Base-by-base conservation (phyloP, 768 basidiomycete genomes). In the Gymnopilus junonius region DNA sequence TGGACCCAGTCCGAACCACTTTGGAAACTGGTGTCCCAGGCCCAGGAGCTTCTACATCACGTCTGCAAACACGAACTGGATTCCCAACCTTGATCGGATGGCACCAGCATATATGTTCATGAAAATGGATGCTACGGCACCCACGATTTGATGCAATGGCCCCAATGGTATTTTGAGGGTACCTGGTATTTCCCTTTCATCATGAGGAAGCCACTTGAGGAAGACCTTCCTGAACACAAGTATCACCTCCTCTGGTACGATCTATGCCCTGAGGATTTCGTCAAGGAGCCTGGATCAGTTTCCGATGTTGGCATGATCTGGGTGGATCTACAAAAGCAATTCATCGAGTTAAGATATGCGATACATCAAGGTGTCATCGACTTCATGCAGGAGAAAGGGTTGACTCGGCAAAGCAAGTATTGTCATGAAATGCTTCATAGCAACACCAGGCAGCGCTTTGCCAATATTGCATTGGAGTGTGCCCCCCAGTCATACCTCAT, bases 181-280 rank as follows among this genome's bases (percentile, higher is more conserved):
- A 58, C 55, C 21, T 29, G 31, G 11, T 61, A 65, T 32, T 60
- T 61, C 8, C 43, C 64, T 7, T 61, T 37, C 29, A 34, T 65
- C 3, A 21, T 39, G 7, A 53, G 29, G 25, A 29, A 39, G 5
- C 62, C 62, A 3, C 31, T 14, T 8, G 32, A 32, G 32, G 32
- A 32, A 32, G 32, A 10, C 32, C 32, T 10, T 5, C 10, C 10
- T 10, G 32, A 32, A 32, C 32, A 5, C 32, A 29, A n/a, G n/a
- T 46, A 50, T 21, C 15, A 14, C 12, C 45, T 61, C 10, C 35
- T 48, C 8, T 65, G 60, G 64, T 62, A 61, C n/a, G 11, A 37
- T 48, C 20, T 32, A 12, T 27, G 31, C 14, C 50, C 27, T 10
- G 23, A 25, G 8, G 59, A 65, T 32, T 65, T 65, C 21, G 43